Conservation (phyloP, 2,329 filamentous ascomycete species). For the Arachnopeziza araneosa region DNA sequence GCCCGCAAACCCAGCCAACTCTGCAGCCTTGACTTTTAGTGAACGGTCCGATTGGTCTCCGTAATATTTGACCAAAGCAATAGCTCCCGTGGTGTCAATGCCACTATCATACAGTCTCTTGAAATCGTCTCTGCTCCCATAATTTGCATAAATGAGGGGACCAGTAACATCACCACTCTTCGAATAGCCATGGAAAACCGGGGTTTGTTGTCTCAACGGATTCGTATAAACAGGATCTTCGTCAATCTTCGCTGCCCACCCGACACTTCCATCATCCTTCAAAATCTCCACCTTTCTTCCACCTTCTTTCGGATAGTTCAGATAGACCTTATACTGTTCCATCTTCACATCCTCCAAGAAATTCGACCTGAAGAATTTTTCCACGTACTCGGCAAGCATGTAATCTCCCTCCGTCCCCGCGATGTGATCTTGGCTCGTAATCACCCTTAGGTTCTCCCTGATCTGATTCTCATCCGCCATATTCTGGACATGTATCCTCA, state of each 20-base stretch:
- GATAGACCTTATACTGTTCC: slow-evolving; percentile 80
- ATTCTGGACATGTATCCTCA: slow-evolving; percentile 68
- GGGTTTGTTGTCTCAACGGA: slow-evolving; percentile 60
- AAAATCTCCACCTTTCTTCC: slow-evolving; percentile 80
- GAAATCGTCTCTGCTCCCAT: slow-evolving; percentile 82
- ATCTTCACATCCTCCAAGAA: slow-evolving; percentile 70
- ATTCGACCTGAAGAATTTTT: slow-evolving; percentile 66
- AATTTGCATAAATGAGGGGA: slow-evolving; percentile 87
- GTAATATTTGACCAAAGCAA: slow-evolving; percentile 78
- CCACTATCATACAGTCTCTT: slow-evolving; percentile 63
- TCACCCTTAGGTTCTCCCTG: slow-evolving; percentile 66
- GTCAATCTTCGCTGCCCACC: slow-evolving; percentile 78
- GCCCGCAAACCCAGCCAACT: slow-evolving; percentile 77
- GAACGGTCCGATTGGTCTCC: slow-evolving; percentile 67
- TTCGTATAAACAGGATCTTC: slow-evolving; percentile 68
- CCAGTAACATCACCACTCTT: slow-evolving; percentile 81
- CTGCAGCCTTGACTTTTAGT: slow-evolving; percentile 84
- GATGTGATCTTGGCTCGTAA: slow-evolving; percentile 81
- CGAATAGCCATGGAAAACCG: slow-evolving; percentile 83
- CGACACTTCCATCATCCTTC: slow-evolving; percentile 55
- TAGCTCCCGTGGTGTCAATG: slow-evolving; percentile 69
- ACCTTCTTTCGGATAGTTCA: slow-evolving; percentile 79
- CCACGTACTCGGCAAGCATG: slow-evolving; percentile 76
- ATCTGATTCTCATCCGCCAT: slow-evolving; percentile 66
- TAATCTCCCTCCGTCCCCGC: slow-evolving; percentile 93